These are phyloP conservation scores for Trypanosoma caninum DNA, from an alignment of 208 protist genomes.

Conservation along the genomic window DNA sequence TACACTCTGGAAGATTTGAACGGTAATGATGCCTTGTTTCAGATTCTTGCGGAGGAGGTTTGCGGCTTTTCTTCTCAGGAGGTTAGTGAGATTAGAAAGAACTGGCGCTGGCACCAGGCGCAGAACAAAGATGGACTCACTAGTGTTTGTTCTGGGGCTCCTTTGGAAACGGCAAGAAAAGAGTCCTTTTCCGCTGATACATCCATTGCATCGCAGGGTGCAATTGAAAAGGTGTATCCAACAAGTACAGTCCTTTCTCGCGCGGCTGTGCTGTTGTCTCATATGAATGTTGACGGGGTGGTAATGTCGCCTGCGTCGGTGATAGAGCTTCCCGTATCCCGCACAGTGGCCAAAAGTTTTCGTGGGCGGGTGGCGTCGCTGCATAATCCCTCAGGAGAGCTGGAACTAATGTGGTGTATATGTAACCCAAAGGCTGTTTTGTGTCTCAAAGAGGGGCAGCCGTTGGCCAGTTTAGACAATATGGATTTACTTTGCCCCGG, in stretches of 20 bases:
- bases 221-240: not conserved
- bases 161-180: too few relatives aligned
- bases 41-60: conserved; percentile 52
- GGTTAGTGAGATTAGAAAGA: conserved; percentile 33
- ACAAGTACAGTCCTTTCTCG: conserved; percentile 4
- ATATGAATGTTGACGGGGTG: conserved; percentile 3
- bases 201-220: not conserved
- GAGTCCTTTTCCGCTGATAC: too few relatives aligned
- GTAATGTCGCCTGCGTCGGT: conserved; percentile 1
- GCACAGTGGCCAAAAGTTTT: not conserved
- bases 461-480: conserved; percentile 35
- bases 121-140: too few relatives aligned
- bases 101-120: too few relatives aligned
- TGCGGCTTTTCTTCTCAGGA: conserved; percentile 50
- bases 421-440: conserved; percentile 43
- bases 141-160: too few relatives aligned
- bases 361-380: not conserved
- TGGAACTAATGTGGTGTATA: conserved; percentile 59
- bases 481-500: conserved; percentile 42
- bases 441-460: conserved; percentile 31
- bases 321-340: conserved; percentile 8
- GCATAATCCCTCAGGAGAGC: conserved; percentile 9
- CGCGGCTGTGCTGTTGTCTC: not conserved
- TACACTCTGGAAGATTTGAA: conserved; percentile 58
- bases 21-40: conserved; percentile 57